Evolutionary conservation across 1,284 basidiomycete species (phyloP), one percentile per base, ranked within the genome.

Genomic region (Cutaneotrichosporon sp.): DNA sequence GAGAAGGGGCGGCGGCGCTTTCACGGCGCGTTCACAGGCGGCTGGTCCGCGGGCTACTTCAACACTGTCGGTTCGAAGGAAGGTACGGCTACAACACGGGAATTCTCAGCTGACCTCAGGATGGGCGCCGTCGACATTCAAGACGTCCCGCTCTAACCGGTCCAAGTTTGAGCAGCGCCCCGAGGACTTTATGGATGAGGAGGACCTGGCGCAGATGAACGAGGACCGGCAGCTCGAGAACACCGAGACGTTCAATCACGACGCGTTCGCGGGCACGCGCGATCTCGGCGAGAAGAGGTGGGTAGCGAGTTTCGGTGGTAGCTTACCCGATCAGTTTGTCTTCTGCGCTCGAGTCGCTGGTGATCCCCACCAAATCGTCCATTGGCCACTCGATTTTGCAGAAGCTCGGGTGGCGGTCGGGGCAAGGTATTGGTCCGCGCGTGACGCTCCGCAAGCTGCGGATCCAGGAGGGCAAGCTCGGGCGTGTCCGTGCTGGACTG

Each of bases 141-240:
- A 89, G 18, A 93, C 90, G 0, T 93, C 89, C 10, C 81, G 90
- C 18, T 75, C 75, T 15, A 85, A 88, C 40, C 81, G 90, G 34
- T 83, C 85, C 0, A 40, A 52, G 22, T 85, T 84, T 65, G 75
- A 79, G 15, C 70, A 74, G 58, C 80, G 82, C 12, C 84, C 87
- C 0, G 90, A 97, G 69, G 94, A 97, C 71, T 97, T 91, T 72
- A 98, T 98, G 94, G 94, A 98, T 75, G 94, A 97, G 41, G 96
- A 98, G 75, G 94, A 97, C 72, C 76, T 94, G n/a, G 83, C 85
- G 36, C 88, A 89, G 58, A 72, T 87, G 56, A 82, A 80, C 37
- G 87, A 89, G 45, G 82, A 81, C 61, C 80, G 84, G 60, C 83
- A 82, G 42, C 72, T 94, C 9, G 86, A 89, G 66, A 74, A 72